Evolutionary conservation across 805 yeast species (phyloP).

Genomic region (Candida vartiovaarae): DNA sequence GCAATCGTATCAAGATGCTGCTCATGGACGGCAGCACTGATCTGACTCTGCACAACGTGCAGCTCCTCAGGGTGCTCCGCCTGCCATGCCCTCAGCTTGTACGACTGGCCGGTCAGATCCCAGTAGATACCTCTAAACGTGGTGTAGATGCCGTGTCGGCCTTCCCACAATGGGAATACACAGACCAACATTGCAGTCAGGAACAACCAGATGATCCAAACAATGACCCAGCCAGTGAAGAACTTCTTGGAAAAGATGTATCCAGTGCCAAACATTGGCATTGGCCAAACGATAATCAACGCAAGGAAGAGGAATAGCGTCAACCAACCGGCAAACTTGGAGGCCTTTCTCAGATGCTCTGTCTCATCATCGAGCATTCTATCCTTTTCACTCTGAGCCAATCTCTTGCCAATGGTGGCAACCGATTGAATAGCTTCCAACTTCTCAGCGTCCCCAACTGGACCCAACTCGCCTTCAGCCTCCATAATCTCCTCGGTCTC

Average conservation of each 20-base stretch:
- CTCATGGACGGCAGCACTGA: conserved; percentile 34
- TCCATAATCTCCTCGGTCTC: conserved; percentile 58
- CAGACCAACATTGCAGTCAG: conserved; percentile 56
- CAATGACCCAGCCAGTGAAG: conserved; percentile 87
- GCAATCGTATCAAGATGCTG: conserved; percentile 10
- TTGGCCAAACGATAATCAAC: conserved; percentile 77
- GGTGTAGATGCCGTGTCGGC: conserved; percentile 56
- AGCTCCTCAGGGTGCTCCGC: conserved; percentile 61
- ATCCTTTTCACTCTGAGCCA: conserved; percentile 19
- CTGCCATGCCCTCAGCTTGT: conserved; percentile 75
- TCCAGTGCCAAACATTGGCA: conserved; percentile 85
- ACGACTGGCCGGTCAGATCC: conserved; percentile 73
- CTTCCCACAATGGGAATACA: conserved; percentile 67
- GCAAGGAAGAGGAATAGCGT: conserved; percentile 57
- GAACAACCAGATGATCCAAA: conserved; percentile 77
- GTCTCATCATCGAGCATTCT: conserved; percentile 41
- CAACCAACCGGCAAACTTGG: conserved; percentile 53
- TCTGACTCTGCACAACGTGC: conserved; percentile 67
- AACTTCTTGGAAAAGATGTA: conserved; percentile 70
- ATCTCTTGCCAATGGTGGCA: conserved; percentile 26
- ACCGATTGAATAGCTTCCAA: conserved; percentile 26
- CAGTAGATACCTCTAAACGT: conserved; percentile 76
- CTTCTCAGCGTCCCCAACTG: conserved; percentile 14
- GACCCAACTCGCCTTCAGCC: conserved; percentile 29
- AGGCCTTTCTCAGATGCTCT: conserved; percentile 43